These are phyloP conservation scores for Cladosporium sp. DNA, from an alignment of 2,329 filamentous ascomycete genomes.

Conservation along the genomic window DNA sequence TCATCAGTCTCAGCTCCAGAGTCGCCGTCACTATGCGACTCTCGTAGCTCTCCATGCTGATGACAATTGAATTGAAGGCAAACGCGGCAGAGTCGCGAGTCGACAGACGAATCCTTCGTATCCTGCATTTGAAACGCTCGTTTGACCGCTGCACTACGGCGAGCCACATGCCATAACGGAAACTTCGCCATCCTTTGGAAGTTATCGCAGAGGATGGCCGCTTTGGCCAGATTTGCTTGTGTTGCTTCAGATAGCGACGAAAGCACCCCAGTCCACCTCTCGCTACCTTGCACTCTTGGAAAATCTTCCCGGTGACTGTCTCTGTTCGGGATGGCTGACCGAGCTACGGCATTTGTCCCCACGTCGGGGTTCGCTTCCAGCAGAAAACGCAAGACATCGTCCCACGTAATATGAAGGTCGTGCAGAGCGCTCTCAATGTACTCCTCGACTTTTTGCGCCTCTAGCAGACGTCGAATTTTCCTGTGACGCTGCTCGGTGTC, in stretches of 20 bases:
- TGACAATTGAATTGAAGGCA: constrained; percentile 38
- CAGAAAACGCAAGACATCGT: constrained; percentile 42
- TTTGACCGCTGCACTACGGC: constrained; percentile 27
- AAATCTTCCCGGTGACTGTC: constrained; percentile 37
- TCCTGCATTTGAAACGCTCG: not conserved
- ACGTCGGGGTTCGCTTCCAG: constrained; percentile 34
- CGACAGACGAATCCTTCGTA: not conserved
- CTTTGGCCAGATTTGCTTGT: constrained; percentile 30
- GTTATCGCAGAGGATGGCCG: constrained; percentile 39
- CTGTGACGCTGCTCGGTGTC: constrained; percentile 32
- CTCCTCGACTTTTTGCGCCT: constrained; percentile 38
- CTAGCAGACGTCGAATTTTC: constrained; percentile 38
- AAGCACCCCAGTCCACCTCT: constrained; percentile 37
- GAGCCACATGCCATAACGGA: constrained; percentile 45
- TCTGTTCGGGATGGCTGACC: constrained; percentile 22
- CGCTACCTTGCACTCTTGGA: constrained; percentile 25
- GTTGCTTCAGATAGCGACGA: constrained; percentile 29
- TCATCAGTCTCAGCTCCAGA: constrained; percentile 20
- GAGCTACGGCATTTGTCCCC: constrained; percentile 24
- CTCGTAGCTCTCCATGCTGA: constrained; percentile 43
- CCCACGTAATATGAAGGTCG: constrained; percentile 39
- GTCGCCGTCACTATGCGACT: constrained; percentile 28
- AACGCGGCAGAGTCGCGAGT: constrained; percentile 29
- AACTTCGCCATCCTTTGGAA: constrained; percentile 39
- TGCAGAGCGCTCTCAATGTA: constrained; percentile 39